Base-by-base conservation (phyloP, 1,139 yeast genomes). In the Scheffersomyces titani region DNA sequence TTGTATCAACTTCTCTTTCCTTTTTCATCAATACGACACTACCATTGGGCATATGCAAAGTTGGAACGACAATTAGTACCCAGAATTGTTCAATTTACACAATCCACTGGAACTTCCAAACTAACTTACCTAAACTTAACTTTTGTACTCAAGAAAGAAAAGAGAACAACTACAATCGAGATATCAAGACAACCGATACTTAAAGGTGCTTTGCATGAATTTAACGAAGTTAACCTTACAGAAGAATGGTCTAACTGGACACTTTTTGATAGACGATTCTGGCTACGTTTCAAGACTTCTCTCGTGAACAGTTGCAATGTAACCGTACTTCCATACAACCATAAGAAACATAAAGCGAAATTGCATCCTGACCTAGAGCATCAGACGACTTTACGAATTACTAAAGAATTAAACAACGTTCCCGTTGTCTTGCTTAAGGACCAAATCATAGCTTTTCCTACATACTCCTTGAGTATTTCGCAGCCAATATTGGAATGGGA, bases 11-110 rank as follows among this genome's bases (percentile, higher is more conserved):
- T 59, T 2, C 61, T 81, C 6, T 66, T 67, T 51, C 75, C 73
- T 0, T 64, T 79, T 3, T 79, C 85, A 0, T 72, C 86, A 0
- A 65, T 76, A 1, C 67, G 69, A 19, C 74, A 80, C 49, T 82
- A 75, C 61, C 80, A 80, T 59, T 83, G 84, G 79, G 66, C 74
- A 3, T 83, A 78, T 58, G 75, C 85, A 4, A 79, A 74, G 55
- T 54, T 83, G 16, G 80, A 79, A 52, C 61, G 79, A 47, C 68
- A 61, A 2, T 65, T 73, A 9, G 61, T 75, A 3, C 80, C 81
- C 0, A 59, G 59, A 50, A 56, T 77, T 11, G 20, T 56, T 19
- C 46, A 16, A 19, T 22, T 20, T 16, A 48, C 5, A 60, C 61
- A 51, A 46, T 61, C 7, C 45, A 52, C n/a, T 40, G 50, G 0